Base-by-base conservation (phyloP, 768 basidiomycete genomes). In the Phaffia tasmanica region DNA sequence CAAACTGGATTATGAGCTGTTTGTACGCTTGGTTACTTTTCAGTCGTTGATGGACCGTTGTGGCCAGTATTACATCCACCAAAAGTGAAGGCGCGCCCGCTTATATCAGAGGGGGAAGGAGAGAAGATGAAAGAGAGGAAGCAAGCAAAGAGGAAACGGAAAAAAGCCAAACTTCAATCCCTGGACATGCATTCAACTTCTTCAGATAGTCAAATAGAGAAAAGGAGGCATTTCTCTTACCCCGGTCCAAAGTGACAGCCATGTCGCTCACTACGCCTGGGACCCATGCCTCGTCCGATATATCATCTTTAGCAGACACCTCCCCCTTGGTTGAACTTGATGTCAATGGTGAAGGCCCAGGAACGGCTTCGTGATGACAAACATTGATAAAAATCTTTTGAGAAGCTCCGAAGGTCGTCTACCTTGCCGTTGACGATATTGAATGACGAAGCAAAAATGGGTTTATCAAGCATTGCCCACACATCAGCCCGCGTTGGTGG, bases 341-440 rank as follows among this genome's bases (percentile, higher is more conserved):
- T 32, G 18, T n/a, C 8, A 18, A 30, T 14, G 23, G 16, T 9
- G 65, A 56, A 3, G 60, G 65, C 1, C 25, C 47, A 23, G 66
- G 66, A 25, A 62, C n/a, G 30, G 49, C 42, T 16, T 46, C 47
- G 19, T 67, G 66, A 46, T 62, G 61, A 25, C 61, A 35, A 30
- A 62, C 54, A 57, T 67, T 67, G 60, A 67, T 62, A 62, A 67
- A 67, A 5, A 47, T 23, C n/a, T 67, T 67, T 32, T 50, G 35
- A 14, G 30, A 42, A 2, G 50, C 35, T 25, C 59, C 42, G 47
- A 62, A 67, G n/a, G 60, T 48, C n/a, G 64, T 57, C 64, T 60
- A 59, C 3, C 27, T 48, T 29, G 46, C 23, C 57, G 19, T 21
- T 35, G 21, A 16, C 23, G 18, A 21, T 29, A 49, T 9, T 27